A percentile compares a stretch with the other conserved stretches of the same genome.
Conservation (phyloP, 2,329 filamentous ascomycete genomes). For the Scedosporium apiospermum region DNA sequence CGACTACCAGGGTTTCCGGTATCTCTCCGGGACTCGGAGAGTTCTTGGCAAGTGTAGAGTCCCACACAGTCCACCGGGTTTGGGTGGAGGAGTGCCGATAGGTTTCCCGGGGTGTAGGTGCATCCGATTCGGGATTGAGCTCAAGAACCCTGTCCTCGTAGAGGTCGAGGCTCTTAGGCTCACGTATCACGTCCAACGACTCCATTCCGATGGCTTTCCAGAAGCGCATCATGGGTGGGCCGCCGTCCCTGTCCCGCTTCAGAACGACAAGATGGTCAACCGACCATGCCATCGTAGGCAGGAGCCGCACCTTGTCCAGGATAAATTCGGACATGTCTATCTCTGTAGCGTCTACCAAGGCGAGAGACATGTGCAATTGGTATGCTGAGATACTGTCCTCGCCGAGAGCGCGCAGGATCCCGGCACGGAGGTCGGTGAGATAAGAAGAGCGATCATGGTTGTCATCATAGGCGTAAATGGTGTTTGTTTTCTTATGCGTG, state of each 20-base stretch:
- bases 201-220: slow-evolving; percentile 40
- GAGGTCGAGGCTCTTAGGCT: slow-evolving; percentile 10
- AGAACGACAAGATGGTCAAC: slow-evolving; percentile 41
- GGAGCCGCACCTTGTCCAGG: slow-evolving; percentile 37
- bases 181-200: slow-evolving; percentile 7
- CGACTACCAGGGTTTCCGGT: slow-evolving; percentile 19
- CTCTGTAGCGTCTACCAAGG: slow-evolving; percentile 20
- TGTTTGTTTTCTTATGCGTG: slow-evolving; percentile 36
- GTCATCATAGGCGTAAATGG: slow-evolving; percentile 33
- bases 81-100: not conserved
- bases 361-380: slow-evolving; percentile 17
- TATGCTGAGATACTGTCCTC: slow-evolving; percentile 18
- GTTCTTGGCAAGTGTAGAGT: not conserved
- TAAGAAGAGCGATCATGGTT: slow-evolving; percentile 11
- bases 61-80: slow-evolving; percentile 11
- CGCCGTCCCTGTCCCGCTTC: slow-evolving; percentile 29
- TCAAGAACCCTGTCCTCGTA: slow-evolving; percentile 18
- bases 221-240: slow-evolving; percentile 35
- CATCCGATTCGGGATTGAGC: not conserved
- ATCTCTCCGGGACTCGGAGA: not conserved
- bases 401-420: slow-evolving; percentile 26
- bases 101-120: not conserved
- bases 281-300: slow-evolving; percentile 40
- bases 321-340: slow-evolving; percentile 39
- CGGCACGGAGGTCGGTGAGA: slow-evolving; percentile 23